Base-by-base conservation (phyloP, 2,329 filamentous ascomycete species). In the Torrubiella hemipterigena region DNA sequence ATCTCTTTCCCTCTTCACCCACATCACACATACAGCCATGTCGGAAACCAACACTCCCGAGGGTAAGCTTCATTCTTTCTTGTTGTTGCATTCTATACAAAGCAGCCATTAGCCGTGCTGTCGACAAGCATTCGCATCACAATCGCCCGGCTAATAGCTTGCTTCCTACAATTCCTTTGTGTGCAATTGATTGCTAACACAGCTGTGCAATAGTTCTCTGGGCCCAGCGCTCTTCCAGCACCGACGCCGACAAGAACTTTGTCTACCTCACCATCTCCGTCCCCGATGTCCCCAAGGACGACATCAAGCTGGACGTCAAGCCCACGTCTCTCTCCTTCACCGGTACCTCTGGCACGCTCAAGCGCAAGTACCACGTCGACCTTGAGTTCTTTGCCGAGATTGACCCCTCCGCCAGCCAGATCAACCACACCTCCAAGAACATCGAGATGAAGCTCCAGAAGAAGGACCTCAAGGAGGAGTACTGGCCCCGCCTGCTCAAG, bases 401-500 rank as follows among this genome's bases (percentile, higher is more conserved):
- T 61, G 86, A 95, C 58, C 69, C 77, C 39, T 73, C 73, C 38
- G 77, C 82, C 59, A 84, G 75, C 68, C 91, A 89, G 67, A 75
- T 81, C 53, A 77, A 84, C 69, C 85, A 95, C 73, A 93, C 81
- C 27, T 69, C 74, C 52, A 85, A 89, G 61, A 86, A 86, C 51
- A 69, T 95, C 45, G 81, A 93, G 67, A 61, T 96, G 48, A 82
- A 93, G 56, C 72, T 98, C 58, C 76, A 84, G 62, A 98, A 98
- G 82, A 95, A 95, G 78, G 86, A 93, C 53, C 71, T 91, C 43
- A 83, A 86, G 62, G 76, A 85, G 51, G 85, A 91, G 61, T 96
- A 80, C 74, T 98, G 91, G 91, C 87, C 87, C 41, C 77, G 91
- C 42, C 72, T 98, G 50, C 71, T 95, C 55, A 95, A 95, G 77